phyloP scores from a whole-genome alignment of 2,329 filamentous ascomycete species.

The Epichloe brachyelytri region DNA sequence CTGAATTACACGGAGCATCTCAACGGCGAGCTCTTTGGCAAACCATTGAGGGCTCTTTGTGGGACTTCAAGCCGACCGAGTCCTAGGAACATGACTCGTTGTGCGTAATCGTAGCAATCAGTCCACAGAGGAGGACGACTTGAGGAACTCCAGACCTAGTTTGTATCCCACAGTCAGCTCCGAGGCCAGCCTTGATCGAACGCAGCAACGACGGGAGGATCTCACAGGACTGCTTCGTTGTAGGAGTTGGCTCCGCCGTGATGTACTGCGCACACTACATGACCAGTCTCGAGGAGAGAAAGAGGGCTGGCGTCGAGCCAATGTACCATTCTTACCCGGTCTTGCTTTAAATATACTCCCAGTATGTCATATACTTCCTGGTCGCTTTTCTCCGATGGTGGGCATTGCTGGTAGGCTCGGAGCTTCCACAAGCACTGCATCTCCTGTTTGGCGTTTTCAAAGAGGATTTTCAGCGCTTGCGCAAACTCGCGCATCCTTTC shows the following conservation, averaged over 20 bases:
- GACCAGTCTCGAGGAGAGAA: conserved; percentile 22
- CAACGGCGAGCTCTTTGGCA: background rate
- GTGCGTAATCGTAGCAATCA: conserved; percentile 32
- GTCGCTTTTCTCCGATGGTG: background rate
- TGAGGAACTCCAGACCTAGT: conserved; percentile 31
- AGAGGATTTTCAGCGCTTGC: conserved; percentile 19
- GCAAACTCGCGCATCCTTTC: conserved; percentile 26
- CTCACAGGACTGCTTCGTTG: conserved; percentile 23
- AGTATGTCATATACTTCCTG: conserved; percentile 11
- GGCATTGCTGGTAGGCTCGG: conserved; percentile 1
- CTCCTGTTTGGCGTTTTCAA: conserved; percentile 16
- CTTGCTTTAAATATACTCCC: conserved; percentile 13
- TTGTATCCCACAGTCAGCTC: background rate
- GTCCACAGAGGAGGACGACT: conserved; percentile 29
- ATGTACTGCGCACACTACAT: conserved; percentile 27
- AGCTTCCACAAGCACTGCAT: conserved; percentile 23
- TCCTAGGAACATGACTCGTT: conserved; percentile 28
- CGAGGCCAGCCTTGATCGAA: background rate
- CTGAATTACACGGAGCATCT: background rate
- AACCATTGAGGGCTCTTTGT: conserved; percentile 12
- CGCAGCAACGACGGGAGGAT: background rate
- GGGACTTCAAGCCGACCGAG: conserved; percentile 21
- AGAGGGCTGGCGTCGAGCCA: conserved; percentile 27
- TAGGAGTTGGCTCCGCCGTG: conserved; percentile 34
- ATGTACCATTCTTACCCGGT: conserved; percentile 21